phyloP scores from a whole-genome alignment of 2,329 filamentous ascomycete species.

The Aureobasidium sp. region DNA sequence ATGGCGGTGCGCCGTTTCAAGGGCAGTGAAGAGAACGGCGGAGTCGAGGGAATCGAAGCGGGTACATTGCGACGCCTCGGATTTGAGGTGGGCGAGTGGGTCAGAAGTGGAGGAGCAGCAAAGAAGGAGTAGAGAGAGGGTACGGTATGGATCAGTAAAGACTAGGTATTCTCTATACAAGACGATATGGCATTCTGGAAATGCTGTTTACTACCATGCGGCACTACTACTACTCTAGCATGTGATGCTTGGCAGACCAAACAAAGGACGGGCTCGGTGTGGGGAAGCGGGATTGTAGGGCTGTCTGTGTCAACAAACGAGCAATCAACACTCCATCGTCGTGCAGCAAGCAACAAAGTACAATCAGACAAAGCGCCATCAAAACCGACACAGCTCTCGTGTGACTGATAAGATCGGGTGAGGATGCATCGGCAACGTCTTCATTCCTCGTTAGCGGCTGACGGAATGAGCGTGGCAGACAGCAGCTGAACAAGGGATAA shows the following conservation, averaged over 20 bases:
- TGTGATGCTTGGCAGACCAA: background rate
- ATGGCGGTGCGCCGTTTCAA: conserved; percentile 28
- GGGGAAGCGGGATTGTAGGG: background rate
- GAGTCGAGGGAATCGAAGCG: conserved; percentile 30
- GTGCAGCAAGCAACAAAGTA: background rate
- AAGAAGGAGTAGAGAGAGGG: background rate
- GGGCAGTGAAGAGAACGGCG: conserved; percentile 25
- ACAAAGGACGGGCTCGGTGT: background rate
- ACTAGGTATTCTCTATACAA: background rate
- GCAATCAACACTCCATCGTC: background rate
- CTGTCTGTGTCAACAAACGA: conserved; percentile 4
- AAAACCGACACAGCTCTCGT: background rate
- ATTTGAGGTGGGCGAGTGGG: conserved; percentile 85
- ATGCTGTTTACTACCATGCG: background rate
- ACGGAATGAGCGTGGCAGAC: background rate
- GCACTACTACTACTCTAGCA: background rate
- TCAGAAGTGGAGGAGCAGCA: conserved; percentile 32
- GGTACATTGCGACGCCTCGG: conserved; percentile 62
- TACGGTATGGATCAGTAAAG: background rate
- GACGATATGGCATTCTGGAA: background rate
- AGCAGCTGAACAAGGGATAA: conserved; percentile 9
- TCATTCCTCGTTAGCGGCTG: conserved; percentile 13
- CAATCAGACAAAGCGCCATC: background rate
- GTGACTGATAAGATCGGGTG: conserved; percentile 8
- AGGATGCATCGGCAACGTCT: conserved; percentile 4